Evolutionary conservation across 352 stramenopile species (phyloP), one percentile per base, ranked within the genome.

Genomic region (Pythium periplocum): DNA sequence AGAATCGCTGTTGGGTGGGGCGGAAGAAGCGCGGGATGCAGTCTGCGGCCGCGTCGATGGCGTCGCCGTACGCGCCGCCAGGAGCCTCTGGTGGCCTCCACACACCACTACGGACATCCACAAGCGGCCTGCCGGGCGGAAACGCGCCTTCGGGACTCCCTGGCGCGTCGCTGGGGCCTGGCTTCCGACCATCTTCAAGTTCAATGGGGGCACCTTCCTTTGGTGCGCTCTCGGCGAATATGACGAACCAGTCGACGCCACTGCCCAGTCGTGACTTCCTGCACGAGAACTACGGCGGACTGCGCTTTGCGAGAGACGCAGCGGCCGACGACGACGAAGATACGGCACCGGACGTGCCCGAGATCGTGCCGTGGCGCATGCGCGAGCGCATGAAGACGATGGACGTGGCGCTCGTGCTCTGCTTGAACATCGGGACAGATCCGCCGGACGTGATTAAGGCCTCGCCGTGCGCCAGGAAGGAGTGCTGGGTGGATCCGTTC

Each of bases 401-500:
- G 84, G 84, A 95, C 51, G 93, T 99, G 12, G 96, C 87, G 38
- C 78, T 99, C 4, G 90, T 99, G 45, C 69, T 99, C 37, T 98
- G 96, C 59, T 78, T 99, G 4, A 99, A 99, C 67, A 98, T 98
- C 54, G 96, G 96, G 1, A 99, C 95, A 11, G 97, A 99, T 69
- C 97, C 97, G 26, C 97, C 97, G 0, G 97, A 99, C 61, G 74
- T 99, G n/a, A 80, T 96, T 45, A 98, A 97, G 64, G 80, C 96
- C n/a, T 89, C 83, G 38, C 96, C 96, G 6, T 99, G 96, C 64
- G 96, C 96, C 12, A 86, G 93, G 39, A 93, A 99, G 51, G 95
- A 99, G 71, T 98, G 95, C 69, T 99, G 97, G 97, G 91, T 99
- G 51, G 96, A 99, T 58, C 96, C 97, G 8, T 96, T 94, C 32